Conservation (phyloP, 805 yeast species). For the Candida ficus region DNA sequence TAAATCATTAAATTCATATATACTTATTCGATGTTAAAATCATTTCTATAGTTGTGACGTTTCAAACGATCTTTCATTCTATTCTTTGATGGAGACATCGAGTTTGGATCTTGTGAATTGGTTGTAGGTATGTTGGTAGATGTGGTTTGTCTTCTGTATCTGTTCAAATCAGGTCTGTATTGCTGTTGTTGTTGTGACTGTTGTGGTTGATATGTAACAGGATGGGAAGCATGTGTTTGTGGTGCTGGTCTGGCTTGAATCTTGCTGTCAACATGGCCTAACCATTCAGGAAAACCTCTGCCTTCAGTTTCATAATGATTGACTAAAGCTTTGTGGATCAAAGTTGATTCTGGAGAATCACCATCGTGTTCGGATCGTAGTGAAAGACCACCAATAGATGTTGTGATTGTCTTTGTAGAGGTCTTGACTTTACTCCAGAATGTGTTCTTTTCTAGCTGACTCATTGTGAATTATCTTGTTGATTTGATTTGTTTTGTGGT, state of each 20-base stretch:
- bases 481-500: too few species aligned
- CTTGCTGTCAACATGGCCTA: conserved; percentile 17
- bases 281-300: conserved; percentile 23
- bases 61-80: conserved; percentile 22
- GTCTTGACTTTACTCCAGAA: conserved; percentile 24
- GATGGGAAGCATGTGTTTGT: too few species aligned
- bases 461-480: too few species aligned
- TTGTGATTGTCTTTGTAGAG: conserved; percentile 20
- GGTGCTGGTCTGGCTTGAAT: neutral
- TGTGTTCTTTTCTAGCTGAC: conserved; percentile 8
- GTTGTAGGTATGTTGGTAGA: neutral
- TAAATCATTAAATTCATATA: too few species aligned
- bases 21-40: conserved; percentile 16
- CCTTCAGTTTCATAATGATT: conserved; percentile 11
- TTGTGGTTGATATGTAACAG: conserved; percentile 6
- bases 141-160: conserved; percentile 7
- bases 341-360: conserved; percentile 19
- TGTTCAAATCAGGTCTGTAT: conserved; percentile 5
- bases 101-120: conserved; percentile 3
- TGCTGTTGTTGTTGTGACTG: conserved; percentile 9
- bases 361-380: conserved; percentile 26
- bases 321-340: conserved; percentile 25
- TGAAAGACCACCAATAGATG: conserved; percentile 20
- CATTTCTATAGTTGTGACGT: conserved; percentile 21
- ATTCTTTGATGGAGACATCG: conserved; percentile 1